These are phyloP conservation scores for Phytophthora citricola DNA, from an alignment of 352 stramenopile species.

Conservation along the genomic window DNA sequence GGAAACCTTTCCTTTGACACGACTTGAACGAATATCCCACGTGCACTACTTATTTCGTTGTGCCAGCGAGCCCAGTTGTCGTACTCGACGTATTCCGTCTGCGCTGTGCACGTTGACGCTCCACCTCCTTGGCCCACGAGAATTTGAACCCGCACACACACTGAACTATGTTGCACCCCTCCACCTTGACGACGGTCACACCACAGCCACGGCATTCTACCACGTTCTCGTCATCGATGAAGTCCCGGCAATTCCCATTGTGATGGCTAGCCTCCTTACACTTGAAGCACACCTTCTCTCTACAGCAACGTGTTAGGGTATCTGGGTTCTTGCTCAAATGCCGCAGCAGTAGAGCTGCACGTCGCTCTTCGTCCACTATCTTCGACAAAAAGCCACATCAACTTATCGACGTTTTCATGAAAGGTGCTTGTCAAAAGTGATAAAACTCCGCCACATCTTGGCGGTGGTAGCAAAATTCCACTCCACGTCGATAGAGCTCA, in stretches of 20 bases:
- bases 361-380: conserved; percentile 63
- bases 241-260: conserved; percentile 55
- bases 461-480: conserved; percentile 53
- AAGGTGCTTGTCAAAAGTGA: conserved; percentile 41
- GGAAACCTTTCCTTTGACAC: too few species aligned
- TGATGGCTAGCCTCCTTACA: conserved; percentile 61
- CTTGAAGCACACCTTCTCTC: conserved; percentile 60
- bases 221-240: conserved; percentile 57
- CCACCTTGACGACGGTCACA: conserved; percentile 72
- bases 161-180: conserved; percentile 57
- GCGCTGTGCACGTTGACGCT: too few species aligned
- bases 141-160: too few species aligned
- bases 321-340: conserved; percentile 55
- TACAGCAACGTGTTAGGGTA: conserved; percentile 55
- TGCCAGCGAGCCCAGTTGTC: too few species aligned
- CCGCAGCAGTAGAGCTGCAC: conserved; percentile 54
- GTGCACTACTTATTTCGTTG: too few species aligned
- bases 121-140: too few species aligned
- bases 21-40: too few species aligned
- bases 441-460: conserved; percentile 40
- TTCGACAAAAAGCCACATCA: conserved; percentile 48
- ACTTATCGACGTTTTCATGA: conserved; percentile 14
- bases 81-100: too few species aligned
- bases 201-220: conserved; percentile 61
- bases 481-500: conserved; percentile 25